These are phyloP conservation scores for Pythium sukuiense DNA, from an alignment of 352 stramenopile genomes.

Conservation along the genomic window DNA sequence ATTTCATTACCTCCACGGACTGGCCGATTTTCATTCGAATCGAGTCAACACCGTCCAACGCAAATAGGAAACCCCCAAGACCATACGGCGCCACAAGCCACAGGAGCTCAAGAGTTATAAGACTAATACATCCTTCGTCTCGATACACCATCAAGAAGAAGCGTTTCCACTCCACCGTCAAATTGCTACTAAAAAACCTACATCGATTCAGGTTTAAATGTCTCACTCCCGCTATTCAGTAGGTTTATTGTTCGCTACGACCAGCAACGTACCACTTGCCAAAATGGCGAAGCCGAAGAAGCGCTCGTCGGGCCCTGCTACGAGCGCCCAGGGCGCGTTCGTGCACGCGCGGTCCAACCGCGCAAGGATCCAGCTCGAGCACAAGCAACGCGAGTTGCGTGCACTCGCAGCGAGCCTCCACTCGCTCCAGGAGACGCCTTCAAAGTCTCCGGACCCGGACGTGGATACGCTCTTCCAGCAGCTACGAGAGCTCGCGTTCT, in stretches of 20 bases:
- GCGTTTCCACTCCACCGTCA: too few relatives aligned
- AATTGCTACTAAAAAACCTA: neutral
- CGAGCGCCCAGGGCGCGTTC: neutral
- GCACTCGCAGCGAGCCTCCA: constrained; percentile 32
- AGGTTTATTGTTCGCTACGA: constrained; percentile 4
- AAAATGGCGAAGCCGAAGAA: constrained; percentile 26
- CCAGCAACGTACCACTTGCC: neutral
- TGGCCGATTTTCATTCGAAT: too few relatives aligned
- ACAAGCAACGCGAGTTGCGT: constrained; percentile 63
- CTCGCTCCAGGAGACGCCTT: constrained; percentile 13
- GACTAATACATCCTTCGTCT: too few relatives aligned
- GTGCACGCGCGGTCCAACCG: constrained; percentile 28
- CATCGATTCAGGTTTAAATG: neutral
- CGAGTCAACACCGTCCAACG: too few relatives aligned
- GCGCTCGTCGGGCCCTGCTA: constrained; percentile 5
- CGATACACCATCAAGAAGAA: too few relatives aligned
- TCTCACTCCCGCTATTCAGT: neutral
- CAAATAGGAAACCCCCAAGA: too few relatives aligned
- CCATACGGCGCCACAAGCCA: too few relatives aligned
- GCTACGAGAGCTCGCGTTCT: constrained; percentile 62
- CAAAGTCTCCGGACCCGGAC: constrained; percentile 12
- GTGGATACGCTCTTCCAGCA: constrained; percentile 42
- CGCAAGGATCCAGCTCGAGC: constrained; percentile 41
- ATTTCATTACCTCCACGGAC: neutral
- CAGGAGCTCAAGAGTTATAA: too few relatives aligned